phyloP scores from a whole-genome alignment of 2,329 filamentous ascomycete genomes.

The Penicillium sp. region DNA sequence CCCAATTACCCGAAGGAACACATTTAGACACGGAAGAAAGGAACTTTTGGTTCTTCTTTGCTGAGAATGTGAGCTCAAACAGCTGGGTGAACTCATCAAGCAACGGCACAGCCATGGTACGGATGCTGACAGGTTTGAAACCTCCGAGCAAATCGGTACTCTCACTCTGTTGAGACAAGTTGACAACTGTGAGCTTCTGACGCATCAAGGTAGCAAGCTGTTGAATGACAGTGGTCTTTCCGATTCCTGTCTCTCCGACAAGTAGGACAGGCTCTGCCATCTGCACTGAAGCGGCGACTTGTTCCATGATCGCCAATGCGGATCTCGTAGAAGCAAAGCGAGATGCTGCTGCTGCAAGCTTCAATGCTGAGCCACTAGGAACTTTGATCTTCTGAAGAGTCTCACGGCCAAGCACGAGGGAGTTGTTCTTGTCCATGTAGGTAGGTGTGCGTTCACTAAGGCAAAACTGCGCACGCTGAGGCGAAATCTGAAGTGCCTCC shows the following conservation, averaged over 20 bases:
- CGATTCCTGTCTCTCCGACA: conserved; percentile 98
- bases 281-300: conserved; percentile 78
- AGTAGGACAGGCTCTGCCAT: conserved; percentile 86
- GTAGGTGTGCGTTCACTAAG: conserved; percentile 69
- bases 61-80: conserved; percentile 82
- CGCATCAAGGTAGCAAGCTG: conserved; percentile 82
- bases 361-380: conserved; percentile 45
- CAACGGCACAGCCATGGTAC: conserved; percentile 81
- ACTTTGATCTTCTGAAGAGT: conserved; percentile 58
- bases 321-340: conserved; percentile 86
- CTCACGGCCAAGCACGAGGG: conserved; percentile 65
- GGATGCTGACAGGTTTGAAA: conserved; percentile 91
- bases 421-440: conserved; percentile 60
- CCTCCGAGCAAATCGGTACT: conserved; percentile 92
- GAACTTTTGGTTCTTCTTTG: conserved; percentile 83
- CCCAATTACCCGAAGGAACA: conserved; percentile 81
- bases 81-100: conserved; percentile 93
- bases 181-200: conserved; percentile 86
- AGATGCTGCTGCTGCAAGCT: conserved; percentile 31
- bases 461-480: conserved; percentile 76
- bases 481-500: conserved; percentile 81
- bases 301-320: conserved; percentile 80
- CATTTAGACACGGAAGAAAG: conserved; percentile 76
- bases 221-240: conserved; percentile 95
- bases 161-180: conserved; percentile 96